Evolutionary conservation across 352 stramenopile genomes (phyloP).

Genomic region (Pythium sp.): DNA sequence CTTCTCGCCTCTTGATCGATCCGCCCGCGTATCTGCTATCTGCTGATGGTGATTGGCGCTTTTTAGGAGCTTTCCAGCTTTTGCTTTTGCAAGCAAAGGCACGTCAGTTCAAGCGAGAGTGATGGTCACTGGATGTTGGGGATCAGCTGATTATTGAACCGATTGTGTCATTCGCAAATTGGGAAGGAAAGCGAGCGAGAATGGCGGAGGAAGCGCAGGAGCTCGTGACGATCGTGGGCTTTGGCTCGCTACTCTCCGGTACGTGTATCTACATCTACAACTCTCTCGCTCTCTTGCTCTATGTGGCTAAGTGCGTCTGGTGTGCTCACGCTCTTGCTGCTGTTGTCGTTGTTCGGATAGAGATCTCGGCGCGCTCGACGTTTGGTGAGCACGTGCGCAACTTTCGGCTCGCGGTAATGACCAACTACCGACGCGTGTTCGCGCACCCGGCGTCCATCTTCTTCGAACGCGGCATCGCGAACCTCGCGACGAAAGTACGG

Average conservation of each 20-base stretch:
- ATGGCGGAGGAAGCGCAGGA: neutral
- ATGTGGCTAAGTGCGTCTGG: neutral
- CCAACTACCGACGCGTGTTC: conserved; percentile 89
- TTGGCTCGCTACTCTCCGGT: conserved; percentile 89
- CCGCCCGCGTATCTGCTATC: neutral
- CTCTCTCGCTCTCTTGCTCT: neutral
- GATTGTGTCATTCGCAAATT: neutral
- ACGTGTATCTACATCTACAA: neutral
- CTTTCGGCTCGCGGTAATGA: conserved; percentile 86
- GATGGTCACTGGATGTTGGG: conserved; percentile 2
- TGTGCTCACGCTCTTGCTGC: neutral
- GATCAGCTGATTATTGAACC: neutral
- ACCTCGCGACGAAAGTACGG: conserved; percentile 71
- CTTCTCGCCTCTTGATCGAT: neutral
- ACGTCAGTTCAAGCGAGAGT: conserved; percentile 6
- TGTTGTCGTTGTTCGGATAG: conserved; percentile 12
- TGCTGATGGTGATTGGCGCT: neutral
- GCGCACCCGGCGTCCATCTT: conserved; percentile 92
- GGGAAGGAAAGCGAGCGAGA: neutral
- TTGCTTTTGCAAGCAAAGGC: neutral
- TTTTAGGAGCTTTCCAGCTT: conserved; percentile 1
- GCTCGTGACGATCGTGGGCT: conserved; percentile 86
- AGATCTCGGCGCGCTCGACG: conserved; percentile 82
- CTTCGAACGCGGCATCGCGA: conserved; percentile 89
- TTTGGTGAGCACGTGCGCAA: conserved; percentile 84